Conservation (phyloP, 2,329 filamentous ascomycete species). For the Ceratocystis variospora region DNA sequence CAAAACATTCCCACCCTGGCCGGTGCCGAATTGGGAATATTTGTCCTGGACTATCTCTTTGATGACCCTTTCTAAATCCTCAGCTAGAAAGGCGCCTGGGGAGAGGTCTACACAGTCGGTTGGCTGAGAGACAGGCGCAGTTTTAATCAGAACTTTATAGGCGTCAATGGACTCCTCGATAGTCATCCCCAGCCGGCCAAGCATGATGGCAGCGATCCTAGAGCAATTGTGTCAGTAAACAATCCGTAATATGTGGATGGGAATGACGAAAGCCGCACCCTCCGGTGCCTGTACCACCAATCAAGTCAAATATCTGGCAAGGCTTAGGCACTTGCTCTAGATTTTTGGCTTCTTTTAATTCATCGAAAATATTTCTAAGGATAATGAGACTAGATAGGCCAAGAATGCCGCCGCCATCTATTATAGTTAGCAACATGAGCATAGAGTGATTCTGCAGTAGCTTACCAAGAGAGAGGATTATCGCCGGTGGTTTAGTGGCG, state of each 20-base stretch:
- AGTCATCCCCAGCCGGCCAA: not conserved
- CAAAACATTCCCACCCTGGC: rapidly evolving
- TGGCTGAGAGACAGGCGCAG: not conserved
- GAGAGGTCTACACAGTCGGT: not conserved
- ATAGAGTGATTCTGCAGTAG: too few relatives aligned
- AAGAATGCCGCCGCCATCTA: too few relatives aligned
- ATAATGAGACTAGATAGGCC: too few relatives aligned
- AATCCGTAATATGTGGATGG: slow-evolving; percentile 2
- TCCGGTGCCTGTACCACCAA: slow-evolving; percentile 25
- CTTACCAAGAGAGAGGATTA: too few relatives aligned
- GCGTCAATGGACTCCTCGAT: not conserved
- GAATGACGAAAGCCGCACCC: slow-evolving; percentile 19
- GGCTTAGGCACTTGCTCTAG: slow-evolving; percentile 21
- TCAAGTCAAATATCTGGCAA: slow-evolving; percentile 24
- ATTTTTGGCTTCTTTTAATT: not conserved
- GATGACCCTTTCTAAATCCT: not conserved
- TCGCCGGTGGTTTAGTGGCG: too few relatives aligned
- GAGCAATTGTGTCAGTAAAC: not conserved
- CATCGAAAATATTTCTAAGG: too few relatives aligned
- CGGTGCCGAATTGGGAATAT: rapidly evolving
- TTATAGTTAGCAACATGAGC: too few relatives aligned
- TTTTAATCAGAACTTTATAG: not conserved
- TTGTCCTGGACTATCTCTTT: not conserved
- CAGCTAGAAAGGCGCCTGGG: not conserved
- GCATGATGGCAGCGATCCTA: not conserved